Conservation (phyloP, 2,329 filamentous ascomycete genomes). For the Neoarthrinium moseri region DNA sequence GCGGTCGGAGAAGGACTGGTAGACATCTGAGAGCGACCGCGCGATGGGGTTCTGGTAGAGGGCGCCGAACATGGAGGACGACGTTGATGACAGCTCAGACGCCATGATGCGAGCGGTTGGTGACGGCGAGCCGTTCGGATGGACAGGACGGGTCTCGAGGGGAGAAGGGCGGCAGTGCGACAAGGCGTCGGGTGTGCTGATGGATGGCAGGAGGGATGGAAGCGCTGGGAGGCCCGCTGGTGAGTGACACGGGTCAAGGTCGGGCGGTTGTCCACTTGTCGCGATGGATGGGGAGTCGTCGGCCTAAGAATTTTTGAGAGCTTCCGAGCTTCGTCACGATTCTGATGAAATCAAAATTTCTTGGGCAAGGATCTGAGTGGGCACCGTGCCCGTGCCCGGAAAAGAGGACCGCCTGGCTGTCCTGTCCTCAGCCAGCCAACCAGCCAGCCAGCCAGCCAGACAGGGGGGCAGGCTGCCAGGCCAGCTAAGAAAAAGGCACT, state of each 20-base stretch:
- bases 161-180: constrained; percentile 24
- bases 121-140: constrained; percentile 6
- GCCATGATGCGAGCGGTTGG: constrained; percentile 44
- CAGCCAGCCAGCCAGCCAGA: no score
- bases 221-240: not conserved
- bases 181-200: constrained; percentile 13
- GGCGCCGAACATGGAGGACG: constrained; percentile 58
- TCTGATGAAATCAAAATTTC: constrained; percentile 14
- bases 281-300: not conserved
- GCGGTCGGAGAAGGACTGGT: constrained; percentile 79
- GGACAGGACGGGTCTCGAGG: not conserved
- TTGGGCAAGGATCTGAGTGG: constrained; percentile 11
- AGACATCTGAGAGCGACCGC: constrained; percentile 70
- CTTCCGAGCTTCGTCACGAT: constrained; percentile 11
- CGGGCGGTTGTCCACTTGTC: not conserved
- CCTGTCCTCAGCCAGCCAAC: no score
- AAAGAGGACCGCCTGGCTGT: no score
- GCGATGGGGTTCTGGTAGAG: constrained; percentile 73
- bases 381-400: constrained; percentile 6
- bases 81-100: constrained; percentile 34
- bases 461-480: no score
- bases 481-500: no score
- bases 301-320: constrained; percentile 5
- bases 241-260: no score
- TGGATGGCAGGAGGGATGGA: not conserved